A percentile compares a stretch with the other conserved stretches of the same genome.
phyloP scores from a whole-genome alignment of 2,329 filamentous ascomycete species.

The Ophiocordyceps robertsii region DNA sequence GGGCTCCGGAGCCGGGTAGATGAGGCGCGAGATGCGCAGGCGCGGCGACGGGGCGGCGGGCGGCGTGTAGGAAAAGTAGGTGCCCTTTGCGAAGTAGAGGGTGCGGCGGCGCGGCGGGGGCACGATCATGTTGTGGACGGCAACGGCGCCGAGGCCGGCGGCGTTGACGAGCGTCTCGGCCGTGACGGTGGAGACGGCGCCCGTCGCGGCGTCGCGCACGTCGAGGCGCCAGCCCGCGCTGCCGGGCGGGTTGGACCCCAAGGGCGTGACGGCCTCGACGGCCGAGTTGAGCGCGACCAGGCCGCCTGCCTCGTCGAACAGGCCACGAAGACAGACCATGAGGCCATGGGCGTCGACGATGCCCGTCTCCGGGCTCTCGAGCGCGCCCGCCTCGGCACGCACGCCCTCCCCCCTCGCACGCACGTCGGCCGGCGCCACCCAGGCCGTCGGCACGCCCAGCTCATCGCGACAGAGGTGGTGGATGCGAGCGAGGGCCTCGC shows the following conservation, averaged over 20 bases:
- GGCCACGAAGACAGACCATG: conserved; percentile 68
- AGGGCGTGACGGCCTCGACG: conserved; percentile 46
- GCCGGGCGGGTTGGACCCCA: conserved; percentile 27
- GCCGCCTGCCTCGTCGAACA: conserved; percentile 66
- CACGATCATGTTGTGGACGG: conserved; percentile 71
- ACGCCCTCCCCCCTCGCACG: conserved; percentile 59
- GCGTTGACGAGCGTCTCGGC: conserved; percentile 71
- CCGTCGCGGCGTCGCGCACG: conserved; percentile 26
- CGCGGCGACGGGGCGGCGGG: conserved; percentile 22
- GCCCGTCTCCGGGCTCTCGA: conserved; percentile 78
- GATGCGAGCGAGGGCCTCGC: conserved; percentile 42
- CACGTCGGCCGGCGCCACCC: conserved; percentile 52
- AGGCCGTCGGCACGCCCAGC: conserved; percentile 54
- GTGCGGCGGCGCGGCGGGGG: conserved; percentile 38
- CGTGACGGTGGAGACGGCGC: conserved; percentile 39
- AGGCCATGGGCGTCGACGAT: conserved; percentile 80
- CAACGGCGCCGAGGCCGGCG: conserved; percentile 66
- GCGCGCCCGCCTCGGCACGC: conserved; percentile 53
- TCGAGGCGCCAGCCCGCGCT: conserved; percentile 56
- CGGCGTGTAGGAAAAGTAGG: conserved; percentile 73
- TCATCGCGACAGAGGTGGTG: conserved; percentile 26
- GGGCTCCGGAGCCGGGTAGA: conserved; percentile 78
- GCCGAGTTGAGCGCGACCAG: conserved; percentile 55
- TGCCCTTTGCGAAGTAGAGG: conserved; percentile 82
- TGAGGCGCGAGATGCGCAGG: conserved; percentile 55